A percentile compares a stretch with the other conserved stretches of the same genome.
phyloP scores from a whole-genome alignment of 2,329 filamentous ascomycete species.

The Calonectria leucothoes region DNA sequence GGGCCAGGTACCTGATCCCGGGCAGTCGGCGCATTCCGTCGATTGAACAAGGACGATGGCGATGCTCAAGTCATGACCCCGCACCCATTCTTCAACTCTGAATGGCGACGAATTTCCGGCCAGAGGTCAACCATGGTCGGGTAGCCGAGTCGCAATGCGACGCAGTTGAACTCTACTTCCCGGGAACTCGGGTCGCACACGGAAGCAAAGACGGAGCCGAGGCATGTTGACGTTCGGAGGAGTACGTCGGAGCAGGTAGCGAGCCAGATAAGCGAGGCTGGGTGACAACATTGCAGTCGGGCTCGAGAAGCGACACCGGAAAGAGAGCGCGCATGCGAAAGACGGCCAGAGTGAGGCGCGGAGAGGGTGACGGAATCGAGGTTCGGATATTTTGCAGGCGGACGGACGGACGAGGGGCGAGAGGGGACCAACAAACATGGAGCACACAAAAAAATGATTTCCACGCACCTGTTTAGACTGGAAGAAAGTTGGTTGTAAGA shows the following conservation, averaged over 20 bases:
- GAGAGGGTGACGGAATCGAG: not conserved
- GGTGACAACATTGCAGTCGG: not conserved
- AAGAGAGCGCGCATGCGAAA: not conserved
- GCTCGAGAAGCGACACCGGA: not conserved
- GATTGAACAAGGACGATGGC: not conserved
- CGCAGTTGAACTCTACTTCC: slow-evolving; percentile 14
- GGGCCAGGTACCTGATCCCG: not conserved
- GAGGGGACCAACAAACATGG: not conserved
- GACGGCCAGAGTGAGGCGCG: not conserved
- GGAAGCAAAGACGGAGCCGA: slow-evolving; percentile 21
- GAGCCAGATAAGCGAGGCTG: not conserved
- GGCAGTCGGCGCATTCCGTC: slow-evolving; percentile 8
- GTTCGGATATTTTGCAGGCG: slow-evolving; percentile 6
- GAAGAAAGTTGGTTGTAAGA: not conserved
- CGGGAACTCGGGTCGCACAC: slow-evolving; percentile 40
- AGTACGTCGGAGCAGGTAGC: not conserved
- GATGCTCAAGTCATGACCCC: not conserved
- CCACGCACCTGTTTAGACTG: slow-evolving; percentile 22
- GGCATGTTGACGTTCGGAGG: slow-evolving; percentile 17
- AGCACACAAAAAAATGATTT: slow-evolving; percentile 17
- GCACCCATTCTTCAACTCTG: not conserved
- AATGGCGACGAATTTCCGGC: not conserved
- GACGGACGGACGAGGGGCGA: slow-evolving; percentile 17
- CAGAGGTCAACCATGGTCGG: not conserved
- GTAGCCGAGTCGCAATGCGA: slow-evolving; percentile 9